Evolutionary conservation across 805 yeast genomes (phyloP), one percentile per base, ranked within the genome.

Genomic region (Cyberlindnera mrakii): DNA sequence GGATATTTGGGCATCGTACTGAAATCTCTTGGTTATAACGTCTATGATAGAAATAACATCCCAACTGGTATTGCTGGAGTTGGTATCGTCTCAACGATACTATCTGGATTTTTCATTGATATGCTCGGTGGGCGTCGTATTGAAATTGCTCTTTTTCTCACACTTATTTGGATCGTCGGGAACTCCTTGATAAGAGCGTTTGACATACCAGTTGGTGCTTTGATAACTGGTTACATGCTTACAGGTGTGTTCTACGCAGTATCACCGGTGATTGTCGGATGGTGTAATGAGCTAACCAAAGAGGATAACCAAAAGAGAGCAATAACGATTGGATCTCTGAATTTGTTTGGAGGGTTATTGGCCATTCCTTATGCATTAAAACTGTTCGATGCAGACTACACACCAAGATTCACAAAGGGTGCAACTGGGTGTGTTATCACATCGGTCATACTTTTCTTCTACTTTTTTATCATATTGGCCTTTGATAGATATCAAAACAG

Each of bases 281-380:
- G 59, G 59, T 49, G 56, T 35, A 54, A 54, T 37, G 57, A 54
- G 36, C 31, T 53, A 39, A 48, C 54, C 4, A 49, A 48, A 33
- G 58, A 54, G 14, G 59, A 53, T 35, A 47, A 43, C 11, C 57
- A 54, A 30, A 35, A 49, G 15, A 49, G 57, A 42, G 57, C 56
- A 6, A 44, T 50, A 17, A 49, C 52, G 3, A 40, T 53, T 13
- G 56, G 59, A 3, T 50, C 53, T 9, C 41, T 54, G 34, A 54
- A 53, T 38, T 43, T 52, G 35, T 43, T 49, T 17, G 19, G 43
- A 15, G 52, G 50, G n/a, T 30, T 52, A 9, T 27, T 50, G 3
- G 42, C 48, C 9, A 48, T 49, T 17, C 57, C 57, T n/a, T 45
- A 33, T 19, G 32, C 49, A 8, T 45, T 46, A 7, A 41, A 25